phyloP scores from a whole-genome alignment of 352 stramenopile genomes.

The Halophytophthora batemanensis region DNA sequence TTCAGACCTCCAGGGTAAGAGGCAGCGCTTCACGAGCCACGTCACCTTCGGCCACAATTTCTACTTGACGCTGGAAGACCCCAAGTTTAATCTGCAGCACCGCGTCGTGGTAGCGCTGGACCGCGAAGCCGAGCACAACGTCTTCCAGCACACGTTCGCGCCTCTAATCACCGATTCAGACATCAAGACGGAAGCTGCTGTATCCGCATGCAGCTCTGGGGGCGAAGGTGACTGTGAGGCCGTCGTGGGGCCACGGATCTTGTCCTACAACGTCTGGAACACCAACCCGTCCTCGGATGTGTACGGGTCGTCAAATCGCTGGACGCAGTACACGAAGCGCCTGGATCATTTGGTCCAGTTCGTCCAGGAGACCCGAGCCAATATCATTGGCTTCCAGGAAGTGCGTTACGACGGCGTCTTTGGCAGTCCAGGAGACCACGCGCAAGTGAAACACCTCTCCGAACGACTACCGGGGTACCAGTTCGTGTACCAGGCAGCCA shows the following conservation, averaged over 20 bases:
- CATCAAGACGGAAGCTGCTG: constrained; percentile 7
- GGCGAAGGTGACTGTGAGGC: constrained; percentile 14
- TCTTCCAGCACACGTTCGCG: constrained; percentile 69
- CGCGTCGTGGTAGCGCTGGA: constrained; percentile 66
- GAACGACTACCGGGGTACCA: constrained; percentile 65
- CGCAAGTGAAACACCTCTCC: constrained; percentile 76
- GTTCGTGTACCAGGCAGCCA: constrained; percentile 85
- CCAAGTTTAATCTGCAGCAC: constrained; percentile 48
- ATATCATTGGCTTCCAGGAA: constrained; percentile 87
- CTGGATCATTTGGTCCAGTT: constrained; percentile 68
- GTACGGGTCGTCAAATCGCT: constrained; percentile 52
- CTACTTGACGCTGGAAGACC: constrained; percentile 65
- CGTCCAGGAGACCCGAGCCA: constrained; percentile 44
- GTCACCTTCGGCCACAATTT: constrained; percentile 73
- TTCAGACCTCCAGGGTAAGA: constrained; percentile 23
- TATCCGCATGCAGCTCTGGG: constrained; percentile 11
- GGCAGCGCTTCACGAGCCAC: constrained; percentile 51
- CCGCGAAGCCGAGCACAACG: constrained; percentile 61
- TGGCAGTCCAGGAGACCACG: constrained; percentile 51
- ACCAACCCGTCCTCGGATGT: constrained; percentile 77
- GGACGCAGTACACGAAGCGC: constrained; percentile 72
- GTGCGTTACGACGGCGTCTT: constrained; percentile 84
- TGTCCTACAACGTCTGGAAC: constrained; percentile 91
- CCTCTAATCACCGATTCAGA: constrained; percentile 17
- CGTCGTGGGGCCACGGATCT: constrained; percentile 44